Evolutionary conservation across 768 basidiomycete genomes (phyloP), one percentile per base, ranked within the genome.

Genomic region (Krasilnikovozyma curviuscula): DNA sequence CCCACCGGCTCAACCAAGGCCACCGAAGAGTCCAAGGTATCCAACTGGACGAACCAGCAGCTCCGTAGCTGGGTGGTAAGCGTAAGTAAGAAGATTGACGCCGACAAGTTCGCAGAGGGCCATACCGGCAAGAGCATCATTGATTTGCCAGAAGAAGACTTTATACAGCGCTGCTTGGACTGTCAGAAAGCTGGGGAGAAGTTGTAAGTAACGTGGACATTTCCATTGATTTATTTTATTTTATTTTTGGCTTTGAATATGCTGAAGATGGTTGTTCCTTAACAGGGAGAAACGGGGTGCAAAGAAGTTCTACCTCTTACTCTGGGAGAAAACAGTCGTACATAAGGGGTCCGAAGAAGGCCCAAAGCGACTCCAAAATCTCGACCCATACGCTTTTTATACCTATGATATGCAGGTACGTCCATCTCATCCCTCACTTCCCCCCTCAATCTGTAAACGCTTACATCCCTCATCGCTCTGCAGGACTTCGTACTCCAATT

Each of bases 91-190:
- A 48, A 48, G 38, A 31, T 48, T 24, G 46, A 48, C 18, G 38
- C 46, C 2, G 39, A 40, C 12, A 35, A 24, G 28, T 23, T 48
- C 13, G 46, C 46, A n/a, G n/a, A n/a, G n/a, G n/a, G n/a, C n/a
- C n/a, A n/a, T n/a, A n/a, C n/a, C n/a, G n/a, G n/a, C n/a, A n/a
- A n/a, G n/a, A n/a, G n/a, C n/a, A n/a, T n/a, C n/a, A n/a, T n/a
- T n/a, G n/a, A n/a, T n/a, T n/a, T n/a, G 9, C 19, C 46, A 16
- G 41, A 48, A 21, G 46, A 40, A 40, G 46, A 48, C 30, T n/a
- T n/a, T n/a, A n/a, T n/a, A 48, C 46, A 2, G 46, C 38, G 8
- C 28, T 40, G 19, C 9, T 40, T 48, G 10, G 13, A 1, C 6
- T 21, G 46, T 5, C 21, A 14, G 3, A 7, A 40, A 31, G 28